These are phyloP conservation scores for Debaryomycetaceae sp. DNA, from an alignment of 1,139 yeast species.

Conservation along the genomic window DNA sequence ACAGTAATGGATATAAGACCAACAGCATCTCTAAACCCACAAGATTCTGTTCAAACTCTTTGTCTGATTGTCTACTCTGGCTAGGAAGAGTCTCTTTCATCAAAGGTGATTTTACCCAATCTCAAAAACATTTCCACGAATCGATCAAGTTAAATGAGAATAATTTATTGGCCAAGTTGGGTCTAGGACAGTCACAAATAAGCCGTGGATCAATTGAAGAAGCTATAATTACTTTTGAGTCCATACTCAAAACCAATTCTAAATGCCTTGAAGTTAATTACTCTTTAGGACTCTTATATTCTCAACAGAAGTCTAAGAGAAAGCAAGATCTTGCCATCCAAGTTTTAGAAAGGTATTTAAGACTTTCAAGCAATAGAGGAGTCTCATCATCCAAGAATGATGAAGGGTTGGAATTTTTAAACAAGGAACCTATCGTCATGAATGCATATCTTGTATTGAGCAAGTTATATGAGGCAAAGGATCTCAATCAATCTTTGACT, in stretches of 20 bases:
- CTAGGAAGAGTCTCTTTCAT: conserved; percentile 73
- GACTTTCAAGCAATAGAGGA: conserved; percentile 51
- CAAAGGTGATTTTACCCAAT: conserved; percentile 55
- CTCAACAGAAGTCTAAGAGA: conserved; percentile 41
- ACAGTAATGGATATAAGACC: conserved; percentile 12
- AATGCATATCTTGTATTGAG: conserved; percentile 71
- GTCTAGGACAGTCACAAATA: conserved; percentile 82
- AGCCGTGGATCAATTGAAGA: conserved; percentile 75
- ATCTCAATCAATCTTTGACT: conserved; percentile 54
- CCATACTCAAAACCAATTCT: conserved; percentile 61
- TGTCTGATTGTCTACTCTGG: conserved; percentile 86
- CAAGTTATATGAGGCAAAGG: conserved; percentile 61
- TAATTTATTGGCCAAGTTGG: conserved; percentile 69
- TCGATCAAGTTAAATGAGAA: conserved; percentile 62
- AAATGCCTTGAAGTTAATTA: conserved; percentile 74
- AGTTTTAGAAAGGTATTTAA: conserved; percentile 70
- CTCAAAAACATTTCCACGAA: conserved; percentile 72
- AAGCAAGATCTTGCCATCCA: conserved; percentile 52
- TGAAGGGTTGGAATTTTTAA: conserved; percentile 24
- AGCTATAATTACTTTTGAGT: conserved; percentile 81
- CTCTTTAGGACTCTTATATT: conserved; percentile 70
- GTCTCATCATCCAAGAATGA: conserved; percentile 21
- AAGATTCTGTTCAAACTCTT: conserved; percentile 33
- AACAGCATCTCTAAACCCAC: conserved; percentile 20
- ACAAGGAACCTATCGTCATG: conserved; percentile 61